phyloP scores from a whole-genome alignment of 2,329 filamentous ascomycete genomes.

The Emydomyces testavorans region DNA sequence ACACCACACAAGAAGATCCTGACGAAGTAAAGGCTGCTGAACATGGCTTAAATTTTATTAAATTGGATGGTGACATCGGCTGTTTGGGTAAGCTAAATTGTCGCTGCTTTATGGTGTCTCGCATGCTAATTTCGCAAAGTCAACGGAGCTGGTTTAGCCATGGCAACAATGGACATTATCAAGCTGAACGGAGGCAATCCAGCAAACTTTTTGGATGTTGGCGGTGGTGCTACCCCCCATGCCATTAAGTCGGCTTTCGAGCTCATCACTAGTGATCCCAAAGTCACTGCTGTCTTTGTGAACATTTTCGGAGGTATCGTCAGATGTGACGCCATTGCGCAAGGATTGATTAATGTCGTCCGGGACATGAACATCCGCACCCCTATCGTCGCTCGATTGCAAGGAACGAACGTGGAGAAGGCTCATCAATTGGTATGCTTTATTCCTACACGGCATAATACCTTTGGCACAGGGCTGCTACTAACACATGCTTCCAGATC shows the following conservation, averaged over 20 bases:
- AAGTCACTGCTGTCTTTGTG: slow-evolving; percentile 98
- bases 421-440: slow-evolving; percentile 62
- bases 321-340: slow-evolving; percentile 91
- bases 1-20: slow-evolving; percentile 87
- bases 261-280: slow-evolving; percentile 95
- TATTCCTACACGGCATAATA: too few relatives aligned
- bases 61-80: slow-evolving; percentile 97
- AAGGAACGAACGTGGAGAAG: slow-evolving; percentile 96
- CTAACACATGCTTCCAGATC: slow-evolving; percentile 42
- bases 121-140: slow-evolving; percentile 38
- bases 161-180: slow-evolving; percentile 99
- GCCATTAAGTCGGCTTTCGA: slow-evolving; percentile 97
- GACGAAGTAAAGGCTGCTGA: slow-evolving; percentile 95
- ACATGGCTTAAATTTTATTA: slow-evolving; percentile 97
- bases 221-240: slow-evolving; percentile 89
- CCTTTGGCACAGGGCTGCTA: too few relatives aligned
- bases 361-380: slow-evolving; percentile 91
- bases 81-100: slow-evolving; percentile 50
- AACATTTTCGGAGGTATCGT: slow-evolving; percentile 99
- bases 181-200: slow-evolving; percentile 95
- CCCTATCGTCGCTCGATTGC: slow-evolving; percentile 90
- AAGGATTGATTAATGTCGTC: slow-evolving; percentile 89
- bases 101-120: neutral
- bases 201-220: slow-evolving; percentile 98
- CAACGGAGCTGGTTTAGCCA: slow-evolving; percentile 96